Evolutionary conservation across 208 protist genomes (phyloP).

Genomic region (Acanthamoeba culbertsoni): DNA sequence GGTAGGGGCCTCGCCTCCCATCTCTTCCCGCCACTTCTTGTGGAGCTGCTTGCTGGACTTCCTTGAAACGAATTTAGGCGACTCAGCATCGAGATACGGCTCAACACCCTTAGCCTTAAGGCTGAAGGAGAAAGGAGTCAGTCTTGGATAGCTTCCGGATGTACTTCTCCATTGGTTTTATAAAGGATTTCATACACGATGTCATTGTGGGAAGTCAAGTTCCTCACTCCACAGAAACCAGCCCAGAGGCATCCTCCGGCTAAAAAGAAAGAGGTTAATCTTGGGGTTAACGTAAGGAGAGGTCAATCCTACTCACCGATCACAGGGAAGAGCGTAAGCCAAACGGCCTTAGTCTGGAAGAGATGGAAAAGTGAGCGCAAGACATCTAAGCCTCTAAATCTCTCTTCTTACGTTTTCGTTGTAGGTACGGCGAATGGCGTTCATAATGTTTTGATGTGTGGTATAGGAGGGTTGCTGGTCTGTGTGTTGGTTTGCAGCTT

Average conservation of each 20-base stretch:
- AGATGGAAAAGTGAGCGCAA: no score
- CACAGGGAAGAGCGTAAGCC: background rate
- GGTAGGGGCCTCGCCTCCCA: background rate
- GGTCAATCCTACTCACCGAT: background rate
- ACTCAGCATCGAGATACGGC: background rate
- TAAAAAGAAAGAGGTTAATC: background rate
- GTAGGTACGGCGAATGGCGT: background rate
- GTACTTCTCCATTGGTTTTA: no score
- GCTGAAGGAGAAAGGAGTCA: background rate
- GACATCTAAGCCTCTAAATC: background rate
- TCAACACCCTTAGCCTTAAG: background rate
- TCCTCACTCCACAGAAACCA: background rate
- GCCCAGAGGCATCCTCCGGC: background rate
- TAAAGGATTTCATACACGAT: background rate
- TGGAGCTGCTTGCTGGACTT: background rate
- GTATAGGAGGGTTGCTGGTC: background rate
- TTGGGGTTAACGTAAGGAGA: background rate
- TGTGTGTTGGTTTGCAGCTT: background rate
- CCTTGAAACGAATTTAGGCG: background rate
- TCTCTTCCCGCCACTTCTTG: background rate
- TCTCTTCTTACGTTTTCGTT: background rate
- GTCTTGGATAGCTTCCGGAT: background rate
- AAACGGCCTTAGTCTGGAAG: background rate
- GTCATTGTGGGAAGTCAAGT: background rate
- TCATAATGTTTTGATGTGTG: no score